Evolutionary conservation across 139 green algal species (phyloP).

Genomic region (Closterium sp.): DNA sequence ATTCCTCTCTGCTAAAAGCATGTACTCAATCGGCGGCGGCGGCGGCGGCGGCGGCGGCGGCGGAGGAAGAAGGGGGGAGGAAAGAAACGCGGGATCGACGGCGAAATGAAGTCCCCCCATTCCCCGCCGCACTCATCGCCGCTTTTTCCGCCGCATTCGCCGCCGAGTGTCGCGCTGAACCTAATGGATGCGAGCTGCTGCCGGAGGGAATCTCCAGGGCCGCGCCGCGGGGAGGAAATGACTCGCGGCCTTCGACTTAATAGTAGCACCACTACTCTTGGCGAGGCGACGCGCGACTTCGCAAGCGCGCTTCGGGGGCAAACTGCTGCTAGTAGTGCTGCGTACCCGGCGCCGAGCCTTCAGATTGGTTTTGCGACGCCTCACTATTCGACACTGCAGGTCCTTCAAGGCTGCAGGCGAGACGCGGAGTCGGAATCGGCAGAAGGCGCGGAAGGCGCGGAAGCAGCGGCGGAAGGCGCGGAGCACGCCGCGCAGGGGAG

Average conservation of each 20-base stretch:
- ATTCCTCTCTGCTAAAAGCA: background rate
- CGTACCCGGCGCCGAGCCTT: too few relatives aligned
- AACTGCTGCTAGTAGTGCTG: too few relatives aligned
- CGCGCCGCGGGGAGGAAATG: too few relatives aligned
- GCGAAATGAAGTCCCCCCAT: background rate
- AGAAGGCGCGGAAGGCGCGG: background rate
- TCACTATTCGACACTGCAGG: too few relatives aligned
- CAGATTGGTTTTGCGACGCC: too few relatives aligned
- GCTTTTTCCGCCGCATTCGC: background rate
- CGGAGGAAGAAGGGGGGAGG: background rate
- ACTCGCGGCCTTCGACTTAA: too few relatives aligned
- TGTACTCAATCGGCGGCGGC: background rate
- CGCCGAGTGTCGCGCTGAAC: background rate
- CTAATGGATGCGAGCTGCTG: too few relatives aligned
- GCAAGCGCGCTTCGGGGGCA: background rate
- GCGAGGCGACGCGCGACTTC: background rate
- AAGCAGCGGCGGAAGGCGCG: background rate
- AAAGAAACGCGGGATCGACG: background rate
- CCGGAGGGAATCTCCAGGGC: too few relatives aligned
- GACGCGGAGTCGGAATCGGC: background rate
- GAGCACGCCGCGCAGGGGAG: too few relatives aligned
- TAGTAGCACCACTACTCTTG: too few relatives aligned
- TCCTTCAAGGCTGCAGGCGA: too few relatives aligned
- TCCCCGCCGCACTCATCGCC: background rate
- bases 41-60: too few relatives aligned